Conservation (phyloP, 345 rosid genomes). For the Bretschneidera sinensis region DNA sequence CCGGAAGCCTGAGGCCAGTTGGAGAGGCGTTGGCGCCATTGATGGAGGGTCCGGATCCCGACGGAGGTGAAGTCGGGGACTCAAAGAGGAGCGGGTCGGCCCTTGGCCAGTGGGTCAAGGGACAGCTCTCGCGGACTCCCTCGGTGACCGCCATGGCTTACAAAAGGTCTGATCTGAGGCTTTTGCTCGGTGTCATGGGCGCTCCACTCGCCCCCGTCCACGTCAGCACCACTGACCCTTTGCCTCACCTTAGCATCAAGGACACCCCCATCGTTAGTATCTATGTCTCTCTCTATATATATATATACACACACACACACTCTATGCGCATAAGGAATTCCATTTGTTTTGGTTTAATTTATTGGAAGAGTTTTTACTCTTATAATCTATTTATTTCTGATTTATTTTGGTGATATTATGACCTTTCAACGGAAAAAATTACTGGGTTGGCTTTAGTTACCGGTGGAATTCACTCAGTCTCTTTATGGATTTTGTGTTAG, state of each 20-base stretch:
- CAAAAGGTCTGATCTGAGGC: conserved; percentile 67
- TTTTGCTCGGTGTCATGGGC: conserved; percentile 83
- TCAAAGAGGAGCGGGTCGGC: conserved; percentile 57
- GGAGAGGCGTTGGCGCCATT: conserved; percentile 57
- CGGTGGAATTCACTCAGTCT: neutral
- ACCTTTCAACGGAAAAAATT: no score
- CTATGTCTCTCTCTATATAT: neutral
- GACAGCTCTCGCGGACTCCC: conserved; percentile 63
- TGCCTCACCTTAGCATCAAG: conserved; percentile 83
- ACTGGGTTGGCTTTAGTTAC: neutral
- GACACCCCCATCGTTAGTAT: conserved; percentile 82
- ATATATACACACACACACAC: no score
- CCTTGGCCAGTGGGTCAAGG: conserved; percentile 89
- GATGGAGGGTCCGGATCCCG: conserved; percentile 96
- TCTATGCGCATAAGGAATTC: no score
- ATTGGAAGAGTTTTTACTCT: no score
- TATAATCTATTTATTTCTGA: no score
- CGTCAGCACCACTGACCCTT: conserved; percentile 61
- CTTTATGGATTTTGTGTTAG: neutral
- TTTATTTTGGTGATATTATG: no score
- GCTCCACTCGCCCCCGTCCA: conserved; percentile 89
- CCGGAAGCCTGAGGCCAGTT: conserved; percentile 69
- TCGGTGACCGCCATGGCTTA: conserved; percentile 43
- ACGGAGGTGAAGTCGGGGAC: conserved; percentile 49
- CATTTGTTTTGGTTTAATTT: no score